phyloP scores from a whole-genome alignment of 108 stramenopile genomes.

The Nitzschia inconspicua region DNA sequence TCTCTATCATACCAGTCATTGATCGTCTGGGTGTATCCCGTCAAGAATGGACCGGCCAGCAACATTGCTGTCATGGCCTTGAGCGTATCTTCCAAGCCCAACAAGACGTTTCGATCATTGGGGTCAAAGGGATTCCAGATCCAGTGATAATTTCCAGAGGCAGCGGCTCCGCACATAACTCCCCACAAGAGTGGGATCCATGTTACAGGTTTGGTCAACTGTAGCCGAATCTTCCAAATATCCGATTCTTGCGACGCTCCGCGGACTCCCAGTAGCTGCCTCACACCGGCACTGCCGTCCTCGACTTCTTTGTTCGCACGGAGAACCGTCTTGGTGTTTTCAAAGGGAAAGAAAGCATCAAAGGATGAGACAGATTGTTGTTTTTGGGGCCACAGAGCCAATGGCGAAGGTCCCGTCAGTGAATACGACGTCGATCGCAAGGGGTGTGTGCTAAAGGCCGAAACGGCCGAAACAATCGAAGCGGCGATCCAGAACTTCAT shows the following conservation, averaged over 20 bases:
- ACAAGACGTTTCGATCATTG: slow-evolving; percentile 69
- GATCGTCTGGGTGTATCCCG: slow-evolving; percentile 97
- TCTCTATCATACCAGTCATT: slow-evolving; percentile 99
- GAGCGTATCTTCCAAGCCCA: slow-evolving; percentile 79
- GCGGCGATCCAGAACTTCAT: no score
- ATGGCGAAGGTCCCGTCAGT: no score
- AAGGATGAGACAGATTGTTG: no score
- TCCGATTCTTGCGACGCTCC: slow-evolving; percentile 65
- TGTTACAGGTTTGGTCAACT: slow-evolving; percentile 88
- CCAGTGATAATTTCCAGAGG: slow-evolving; percentile 96
- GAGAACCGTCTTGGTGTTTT: no score
- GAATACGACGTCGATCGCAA: no score
- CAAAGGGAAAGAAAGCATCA: no score
- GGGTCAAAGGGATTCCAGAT: slow-evolving; percentile 96
- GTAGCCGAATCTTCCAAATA: slow-evolving; percentile 90
- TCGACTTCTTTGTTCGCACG: slow-evolving; percentile 59
- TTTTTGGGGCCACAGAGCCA: no score
- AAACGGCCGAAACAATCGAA: no score
- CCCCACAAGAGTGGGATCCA: slow-evolving; percentile 96
- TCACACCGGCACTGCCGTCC: slow-evolving; percentile 65
- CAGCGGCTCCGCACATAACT: slow-evolving; percentile 89
- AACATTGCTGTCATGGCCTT: slow-evolving; percentile 90
- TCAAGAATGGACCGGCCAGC: slow-evolving; percentile 91
- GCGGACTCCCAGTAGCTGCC: slow-evolving; percentile 84
- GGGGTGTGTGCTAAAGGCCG: no score